Percentiles rank a stretch among this genome's conserved stretches.
Evolutionary conservation across 805 yeast genomes (phyloP).

Genomic region (Maudiozyma barnettii): DNA sequence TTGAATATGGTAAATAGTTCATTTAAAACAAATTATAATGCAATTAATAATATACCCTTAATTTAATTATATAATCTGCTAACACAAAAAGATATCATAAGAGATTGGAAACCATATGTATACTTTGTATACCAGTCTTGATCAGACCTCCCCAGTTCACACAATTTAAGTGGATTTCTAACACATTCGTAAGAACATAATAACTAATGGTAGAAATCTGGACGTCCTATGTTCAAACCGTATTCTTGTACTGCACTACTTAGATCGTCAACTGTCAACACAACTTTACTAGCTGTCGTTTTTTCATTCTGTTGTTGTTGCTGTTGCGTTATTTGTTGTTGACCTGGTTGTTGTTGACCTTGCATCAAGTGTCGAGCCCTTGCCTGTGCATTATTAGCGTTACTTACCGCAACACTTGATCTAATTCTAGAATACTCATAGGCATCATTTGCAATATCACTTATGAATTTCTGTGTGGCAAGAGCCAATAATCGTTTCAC

Average conservation of each 20-base stretch:
- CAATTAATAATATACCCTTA: too few relatives aligned
- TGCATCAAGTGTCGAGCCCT: constrained; percentile 71
- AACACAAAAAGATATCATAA: too few relatives aligned
- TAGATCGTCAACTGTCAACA: constrained; percentile 85
- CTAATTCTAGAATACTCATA: constrained; percentile 91
- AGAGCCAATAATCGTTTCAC: constrained; percentile 79
- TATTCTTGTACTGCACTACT: constrained; percentile 90
- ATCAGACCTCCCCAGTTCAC: too few relatives aligned
- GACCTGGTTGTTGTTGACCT: constrained; percentile 46
- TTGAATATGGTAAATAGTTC: too few relatives aligned
- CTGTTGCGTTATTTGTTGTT: constrained; percentile 29
- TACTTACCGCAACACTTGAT: constrained; percentile 78
- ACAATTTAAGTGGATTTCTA: too few relatives aligned
- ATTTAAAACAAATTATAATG: too few relatives aligned
- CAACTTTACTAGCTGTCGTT: constrained; percentile 54
- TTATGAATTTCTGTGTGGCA: constrained; percentile 91
- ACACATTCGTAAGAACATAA: not conserved
- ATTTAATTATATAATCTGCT: too few relatives aligned
- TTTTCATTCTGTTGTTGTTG: constrained; percentile 38
- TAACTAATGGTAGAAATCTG: constrained; percentile 77
- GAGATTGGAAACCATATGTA: too few relatives aligned
- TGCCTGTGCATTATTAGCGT: constrained; percentile 76
- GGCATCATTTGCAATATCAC: constrained; percentile 93
- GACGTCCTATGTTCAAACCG: constrained; percentile 80
- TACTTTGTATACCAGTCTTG: too few relatives aligned